Evolutionary conservation across 1,139 yeast genomes (phyloP).

Genomic region (Protomyces macrosporus): DNA sequence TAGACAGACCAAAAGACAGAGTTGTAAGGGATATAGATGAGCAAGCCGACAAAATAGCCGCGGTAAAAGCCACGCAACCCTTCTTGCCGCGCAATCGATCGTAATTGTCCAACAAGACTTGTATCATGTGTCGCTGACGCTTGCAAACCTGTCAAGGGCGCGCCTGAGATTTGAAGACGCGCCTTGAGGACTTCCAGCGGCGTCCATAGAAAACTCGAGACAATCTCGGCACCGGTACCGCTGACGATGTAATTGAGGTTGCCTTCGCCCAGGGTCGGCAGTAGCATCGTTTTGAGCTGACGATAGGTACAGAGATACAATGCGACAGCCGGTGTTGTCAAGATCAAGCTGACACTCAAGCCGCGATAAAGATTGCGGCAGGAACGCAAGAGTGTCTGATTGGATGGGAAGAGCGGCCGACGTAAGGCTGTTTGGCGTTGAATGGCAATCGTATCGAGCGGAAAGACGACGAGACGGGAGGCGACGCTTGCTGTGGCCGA

Average conservation of each 20-base stretch:
- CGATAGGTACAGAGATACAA: slow-evolving; percentile 44
- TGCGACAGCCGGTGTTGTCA: slow-evolving; percentile 45
- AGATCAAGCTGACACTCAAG: slow-evolving; percentile 40
- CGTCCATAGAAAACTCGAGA: slow-evolving; percentile 44
- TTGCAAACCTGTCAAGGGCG: background rate
- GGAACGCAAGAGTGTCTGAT: slow-evolving; percentile 33
- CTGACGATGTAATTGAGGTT: slow-evolving; percentile 40
- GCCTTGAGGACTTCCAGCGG: slow-evolving; percentile 48
- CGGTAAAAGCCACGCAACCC: slow-evolving; percentile 43
- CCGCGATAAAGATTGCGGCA: slow-evolving; percentile 44
- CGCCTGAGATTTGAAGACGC: slow-evolving; percentile 40
- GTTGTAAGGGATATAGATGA: slow-evolving; percentile 32
- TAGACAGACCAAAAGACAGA: slow-evolving; percentile 33
- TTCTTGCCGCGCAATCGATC: slow-evolving; percentile 37
- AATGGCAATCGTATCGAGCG: slow-evolving; percentile 24
- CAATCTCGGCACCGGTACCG: slow-evolving; percentile 43
- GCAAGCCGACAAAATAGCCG: slow-evolving; percentile 43
- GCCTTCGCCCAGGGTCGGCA: slow-evolving; percentile 42
- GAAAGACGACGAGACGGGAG: slow-evolving; percentile 14
- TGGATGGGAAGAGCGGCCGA: slow-evolving; percentile 19
- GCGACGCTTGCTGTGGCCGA: slow-evolving; percentile 17
- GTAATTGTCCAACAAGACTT: slow-evolving; percentile 34
- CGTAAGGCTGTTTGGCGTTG: slow-evolving; percentile 20
- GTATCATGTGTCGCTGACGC: slow-evolving; percentile 21
- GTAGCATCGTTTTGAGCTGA: slow-evolving; percentile 40